Evolutionary conservation across 176 grass and related monocot species (phyloP), one percentile per base, ranked within the genome.

Genomic region (Bolboschoenus planiculmis): DNA sequence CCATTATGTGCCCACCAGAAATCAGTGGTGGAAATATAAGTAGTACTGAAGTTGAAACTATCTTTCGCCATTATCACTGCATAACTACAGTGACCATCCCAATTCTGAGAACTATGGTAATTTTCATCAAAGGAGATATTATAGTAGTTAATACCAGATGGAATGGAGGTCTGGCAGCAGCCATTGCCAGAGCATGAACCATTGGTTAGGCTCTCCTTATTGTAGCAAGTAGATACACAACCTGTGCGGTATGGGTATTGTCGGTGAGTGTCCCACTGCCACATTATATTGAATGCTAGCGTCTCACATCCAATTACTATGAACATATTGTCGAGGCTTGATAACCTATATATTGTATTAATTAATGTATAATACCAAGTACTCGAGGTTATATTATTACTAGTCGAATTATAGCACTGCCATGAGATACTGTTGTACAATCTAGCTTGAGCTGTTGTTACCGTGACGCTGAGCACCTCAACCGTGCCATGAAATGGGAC

Each of bases 171-270:
- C 16, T 78, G 75, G 24, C 75, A 78, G 31, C 75, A 78, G 43
- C 75, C 75, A 54, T 53, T 78, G 6, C 75, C 75, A 34, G 75
- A 56, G 46, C 75, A 78, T 18, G 44, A 56, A 7, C 44, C 39
- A 54, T 78, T 8, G 5, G 10, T 48, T 33, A 78, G 13, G 27
- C 46, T 78, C 18, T 47, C 29, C 2, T 0, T 27, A 56, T 0
- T 20, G 75, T 47, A 78, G 75, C 75, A 78, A 2, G 31, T 53
- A 10, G 75, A 78, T 54, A 78, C 75, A 78, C 75, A 78, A 8
- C 75, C 75, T 53, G 46, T 78, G 0, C 16, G 7, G 24, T 78
- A 78, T 18, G 0, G 7, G 46, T 24, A 8, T n/a, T n/a, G n/a
- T n/a, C n/a, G n/a, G n/a, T n/a, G n/a, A n/a, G n/a, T n/a, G n/a